Conservation (phyloP, 495 filamentous ascomycete genomes). For the Aspergillus incahuasiensis region DNA sequence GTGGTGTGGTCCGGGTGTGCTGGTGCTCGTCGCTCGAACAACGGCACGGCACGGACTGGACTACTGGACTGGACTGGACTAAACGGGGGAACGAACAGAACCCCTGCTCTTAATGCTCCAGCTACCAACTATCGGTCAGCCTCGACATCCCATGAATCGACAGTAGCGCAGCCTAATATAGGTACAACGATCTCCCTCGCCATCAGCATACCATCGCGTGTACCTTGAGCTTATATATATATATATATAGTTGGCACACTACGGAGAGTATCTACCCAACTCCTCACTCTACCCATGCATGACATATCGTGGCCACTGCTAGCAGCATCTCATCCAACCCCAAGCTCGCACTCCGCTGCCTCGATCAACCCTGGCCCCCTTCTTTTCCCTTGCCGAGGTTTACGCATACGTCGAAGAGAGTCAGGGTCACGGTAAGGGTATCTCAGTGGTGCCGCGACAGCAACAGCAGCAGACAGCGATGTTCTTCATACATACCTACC, state of each 20-base stretch:
- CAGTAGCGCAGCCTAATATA: not conserved
- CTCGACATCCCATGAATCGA: not conserved
- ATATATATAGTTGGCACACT: not conserved
- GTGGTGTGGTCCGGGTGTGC: too few relatives aligned
- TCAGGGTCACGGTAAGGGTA: too few relatives aligned
- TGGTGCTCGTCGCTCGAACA: too few relatives aligned
- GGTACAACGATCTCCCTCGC: not conserved
- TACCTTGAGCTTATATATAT: not conserved
- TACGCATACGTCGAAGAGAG: not conserved
- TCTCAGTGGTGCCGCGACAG: not conserved
- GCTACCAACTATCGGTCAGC: not conserved
- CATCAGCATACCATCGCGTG: not conserved
- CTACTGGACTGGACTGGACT: too few relatives aligned
- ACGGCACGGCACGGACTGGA: not conserved
- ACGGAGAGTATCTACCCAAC: not conserved
- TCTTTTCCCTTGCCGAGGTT: not conserved
- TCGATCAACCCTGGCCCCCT: not conserved
- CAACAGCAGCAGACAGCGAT: not conserved
- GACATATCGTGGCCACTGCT: not conserved
- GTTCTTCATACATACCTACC: too few relatives aligned
- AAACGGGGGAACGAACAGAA: not conserved
- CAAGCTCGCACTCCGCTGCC: not conserved
- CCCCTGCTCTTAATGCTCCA: not conserved
- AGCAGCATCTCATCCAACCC: not conserved
- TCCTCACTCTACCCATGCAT: not conserved